Evolutionary conservation across 108 stramenopile genomes (phyloP).

Genomic region (Pseudonitzschia multiseries): DNA sequence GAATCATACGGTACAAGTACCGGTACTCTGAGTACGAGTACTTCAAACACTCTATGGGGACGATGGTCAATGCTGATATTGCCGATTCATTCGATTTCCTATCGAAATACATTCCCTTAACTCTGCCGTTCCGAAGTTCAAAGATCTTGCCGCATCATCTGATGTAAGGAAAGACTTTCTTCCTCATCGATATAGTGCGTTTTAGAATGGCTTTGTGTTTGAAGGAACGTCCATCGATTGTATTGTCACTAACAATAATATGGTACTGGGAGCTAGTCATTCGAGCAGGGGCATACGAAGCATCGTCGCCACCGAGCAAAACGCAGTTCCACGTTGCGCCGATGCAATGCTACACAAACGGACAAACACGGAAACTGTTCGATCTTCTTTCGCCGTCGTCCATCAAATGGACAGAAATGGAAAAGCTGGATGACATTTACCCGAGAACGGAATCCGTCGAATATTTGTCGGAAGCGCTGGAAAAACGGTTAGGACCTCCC

Average conservation of each 20-base stretch:
- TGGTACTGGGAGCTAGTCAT: neutral
- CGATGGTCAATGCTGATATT: no score
- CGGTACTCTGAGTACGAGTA: no score
- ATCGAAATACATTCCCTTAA: no score
- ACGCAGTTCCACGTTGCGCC: conserved; percentile 51
- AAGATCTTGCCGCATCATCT: no score
- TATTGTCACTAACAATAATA: neutral
- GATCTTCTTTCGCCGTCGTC: conserved; percentile 38
- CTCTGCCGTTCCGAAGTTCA: no score
- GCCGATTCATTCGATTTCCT: no score
- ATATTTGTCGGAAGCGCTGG: neutral
- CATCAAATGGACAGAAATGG: conserved; percentile 58
- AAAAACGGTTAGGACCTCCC: conserved; percentile 8
- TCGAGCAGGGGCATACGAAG: neutral
- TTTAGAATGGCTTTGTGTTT: no score
- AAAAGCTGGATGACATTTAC: conserved; percentile 49
- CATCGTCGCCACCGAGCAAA: neutral
- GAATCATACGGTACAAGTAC: no score
- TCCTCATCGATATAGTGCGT: no score
- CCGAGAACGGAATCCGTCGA: conserved; percentile 7
- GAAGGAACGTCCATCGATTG: no score
- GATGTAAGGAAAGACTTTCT: no score
- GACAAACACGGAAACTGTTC: conserved; percentile 32
- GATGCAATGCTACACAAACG: conserved; percentile 55
- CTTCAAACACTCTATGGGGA: no score